Conservation (phyloP, 495 filamentous ascomycete genomes). For the Daldinia grandis region DNA sequence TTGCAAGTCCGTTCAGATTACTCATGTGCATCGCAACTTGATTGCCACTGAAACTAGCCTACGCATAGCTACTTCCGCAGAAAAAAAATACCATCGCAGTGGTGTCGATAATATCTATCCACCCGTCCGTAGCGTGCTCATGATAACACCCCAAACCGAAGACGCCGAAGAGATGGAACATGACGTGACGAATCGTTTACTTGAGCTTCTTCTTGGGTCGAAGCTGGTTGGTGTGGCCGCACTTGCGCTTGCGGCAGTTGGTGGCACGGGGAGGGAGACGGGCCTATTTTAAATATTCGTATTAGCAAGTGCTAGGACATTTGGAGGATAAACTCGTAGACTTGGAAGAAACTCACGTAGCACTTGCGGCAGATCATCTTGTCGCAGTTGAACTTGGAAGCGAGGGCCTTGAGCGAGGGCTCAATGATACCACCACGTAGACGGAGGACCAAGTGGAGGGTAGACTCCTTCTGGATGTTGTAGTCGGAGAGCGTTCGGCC, state of each 20-base stretch:
- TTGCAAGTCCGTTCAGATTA: background rate
- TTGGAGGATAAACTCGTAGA: background rate
- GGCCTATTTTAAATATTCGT: slow-evolving; percentile 53
- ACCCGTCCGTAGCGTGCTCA: slow-evolving; percentile 36
- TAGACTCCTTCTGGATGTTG: slow-evolving; percentile 99
- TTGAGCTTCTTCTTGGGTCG: slow-evolving; percentile 99
- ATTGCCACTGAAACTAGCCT: slow-evolving; percentile 40
- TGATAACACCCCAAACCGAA: slow-evolving; percentile 45
- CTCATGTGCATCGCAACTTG: slow-evolving; percentile 41
- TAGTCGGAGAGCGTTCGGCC: slow-evolving; percentile 98
- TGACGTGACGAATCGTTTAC: slow-evolving; percentile 62
- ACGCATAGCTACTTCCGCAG: slow-evolving; percentile 29
- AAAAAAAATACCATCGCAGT: slow-evolving; percentile 22
- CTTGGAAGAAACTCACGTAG: slow-evolving; percentile 69
- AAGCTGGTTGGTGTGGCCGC: slow-evolving; percentile 99
- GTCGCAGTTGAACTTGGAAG: slow-evolving; percentile 99
- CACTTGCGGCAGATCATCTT: slow-evolving; percentile 99
- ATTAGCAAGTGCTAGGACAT: too few relatives aligned
- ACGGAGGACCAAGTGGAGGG: slow-evolving; percentile 98
- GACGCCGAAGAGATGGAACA: slow-evolving; percentile 53
- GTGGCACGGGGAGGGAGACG: slow-evolving; percentile 97
- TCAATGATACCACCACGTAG: slow-evolving; percentile 99
- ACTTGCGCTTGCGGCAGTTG: slow-evolving; percentile 99
- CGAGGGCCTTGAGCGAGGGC: slow-evolving; percentile 97
- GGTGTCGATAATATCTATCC: slow-evolving; percentile 33